Evolutionary conservation across 148 eudicot genomes (phyloP).

Genomic region (Cornus controversa): DNA sequence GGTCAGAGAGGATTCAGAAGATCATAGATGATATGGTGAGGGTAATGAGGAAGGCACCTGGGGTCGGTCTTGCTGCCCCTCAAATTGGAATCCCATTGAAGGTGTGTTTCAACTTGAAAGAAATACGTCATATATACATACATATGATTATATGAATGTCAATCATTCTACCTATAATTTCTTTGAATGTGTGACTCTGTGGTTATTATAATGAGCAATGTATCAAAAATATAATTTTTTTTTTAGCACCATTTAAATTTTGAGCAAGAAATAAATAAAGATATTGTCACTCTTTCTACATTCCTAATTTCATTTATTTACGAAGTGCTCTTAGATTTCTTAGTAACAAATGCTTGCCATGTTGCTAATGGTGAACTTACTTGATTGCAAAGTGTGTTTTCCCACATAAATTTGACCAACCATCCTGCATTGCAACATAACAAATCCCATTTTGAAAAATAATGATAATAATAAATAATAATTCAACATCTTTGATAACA

Average conservation of each 20-base stretch:
- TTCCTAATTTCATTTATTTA: too few relatives aligned
- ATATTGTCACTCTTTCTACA: too few relatives aligned
- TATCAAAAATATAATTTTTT: too few relatives aligned
- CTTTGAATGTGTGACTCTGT: not conserved
- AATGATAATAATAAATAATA: too few relatives aligned
- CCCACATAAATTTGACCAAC: too few relatives aligned
- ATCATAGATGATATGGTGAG: conserved; percentile 79
- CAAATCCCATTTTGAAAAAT: not conserved
- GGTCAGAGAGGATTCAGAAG: conserved; percentile 76
- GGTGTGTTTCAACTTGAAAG: conserved; percentile 35
- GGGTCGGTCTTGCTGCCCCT: conserved; percentile 98
- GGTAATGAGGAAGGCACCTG: conserved; percentile 90
- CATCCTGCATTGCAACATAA: not conserved
- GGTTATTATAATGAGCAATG: not conserved
- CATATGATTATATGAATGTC: not conserved
- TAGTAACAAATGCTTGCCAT: not conserved
- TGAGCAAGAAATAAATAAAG: too few relatives aligned
- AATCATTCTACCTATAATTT: not conserved
- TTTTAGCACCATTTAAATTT: too few relatives aligned
- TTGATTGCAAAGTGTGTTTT: too few relatives aligned
- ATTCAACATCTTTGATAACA: not conserved
- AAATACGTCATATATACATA: not conserved
- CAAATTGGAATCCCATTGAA: conserved; percentile 89
- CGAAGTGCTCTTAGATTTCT: not conserved
- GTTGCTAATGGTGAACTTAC: not conserved